Base-by-base conservation (phyloP, 2,329 filamentous ascomycete species). In the Pyrenochaeta sp. region DNA sequence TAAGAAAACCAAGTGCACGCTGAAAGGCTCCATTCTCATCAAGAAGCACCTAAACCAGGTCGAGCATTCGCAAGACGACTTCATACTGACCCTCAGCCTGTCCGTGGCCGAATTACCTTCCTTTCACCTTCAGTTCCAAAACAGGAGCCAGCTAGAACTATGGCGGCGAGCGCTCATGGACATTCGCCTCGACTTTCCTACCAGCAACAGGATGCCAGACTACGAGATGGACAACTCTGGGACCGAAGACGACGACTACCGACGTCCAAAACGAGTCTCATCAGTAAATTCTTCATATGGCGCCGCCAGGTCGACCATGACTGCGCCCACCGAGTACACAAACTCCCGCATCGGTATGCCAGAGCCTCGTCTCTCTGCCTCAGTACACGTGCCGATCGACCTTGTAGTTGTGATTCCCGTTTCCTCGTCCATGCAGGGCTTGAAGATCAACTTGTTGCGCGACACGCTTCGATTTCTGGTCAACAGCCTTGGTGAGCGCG, bases 361-460 rank as follows among this genome's bases (percentile, higher is more conserved):
- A 18, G 77, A 78, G 35, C 84, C 84, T 15, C 73, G 70, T 75
- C 66, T 80, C 18, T 64, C 77, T 68, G 50, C 78, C 77, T 85
- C 88, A 5, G 75, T 94, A 42, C 95, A 99, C 72, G 91, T 98
- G 14, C 94, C 95, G 1, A 86, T 98, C 48, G 95, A 99, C 71
- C 88, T 99, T 27, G 94, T 99, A 0, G 92, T 98, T 0, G 95
- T 99, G 18, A 93, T 99, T 30, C 95, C 95, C 0, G 92, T 99
- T 5, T 98, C 95, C 0, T 96, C 94, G 1, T 98, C 95, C 0
- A 99, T 98, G 94, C 95, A 98, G 76, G 95, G 95, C n/a, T 86
- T 99, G 56, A 99, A 99, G 79, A 97, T 98, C 71, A 96, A 94
- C 57, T 83, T 99, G 1, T 86, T 99, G 12, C 88, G 92, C 36